These are phyloP conservation scores for Heliamphora exappendiculata DNA, from an alignment of 148 eudicot genomes.

Conservation along the genomic window DNA sequence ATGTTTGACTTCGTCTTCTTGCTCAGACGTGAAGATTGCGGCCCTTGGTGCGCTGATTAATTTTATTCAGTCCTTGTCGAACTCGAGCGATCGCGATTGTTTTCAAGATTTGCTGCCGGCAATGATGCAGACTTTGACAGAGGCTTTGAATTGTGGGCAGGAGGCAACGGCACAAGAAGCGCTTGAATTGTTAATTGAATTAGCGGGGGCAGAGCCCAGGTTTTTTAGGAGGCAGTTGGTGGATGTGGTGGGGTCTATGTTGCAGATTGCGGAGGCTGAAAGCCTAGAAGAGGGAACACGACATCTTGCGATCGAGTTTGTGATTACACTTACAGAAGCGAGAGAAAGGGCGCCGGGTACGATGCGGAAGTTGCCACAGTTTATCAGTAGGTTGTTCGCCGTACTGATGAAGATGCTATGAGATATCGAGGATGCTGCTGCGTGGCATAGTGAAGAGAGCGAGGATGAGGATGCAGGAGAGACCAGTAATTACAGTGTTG, in stretches of 20 bases:
- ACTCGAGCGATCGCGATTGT: conserved; percentile 60
- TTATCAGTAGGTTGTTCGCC: conserved; percentile 57
- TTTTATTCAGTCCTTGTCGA: conserved; percentile 70
- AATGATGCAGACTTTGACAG: conserved; percentile 79
- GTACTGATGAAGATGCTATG: conserved; percentile 68
- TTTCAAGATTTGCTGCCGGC: conserved; percentile 82
- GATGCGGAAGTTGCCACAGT: conserved; percentile 93
- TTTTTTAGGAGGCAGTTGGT: conserved; percentile 74
- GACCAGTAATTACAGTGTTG: conserved; percentile 73
- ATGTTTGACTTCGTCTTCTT: conserved; percentile 34
- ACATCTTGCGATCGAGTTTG: conserved; percentile 81
- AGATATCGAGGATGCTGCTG: conserved; percentile 79
- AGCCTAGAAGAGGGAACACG: conserved; percentile 71
- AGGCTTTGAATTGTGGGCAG: conserved; percentile 59
- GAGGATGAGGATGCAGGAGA: conserved; percentile 92
- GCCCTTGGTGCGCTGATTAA: conserved; percentile 67
- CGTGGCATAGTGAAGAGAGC: conserved; percentile 65
- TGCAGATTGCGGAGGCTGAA: conserved; percentile 83
- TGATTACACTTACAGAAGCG: conserved; percentile 77
- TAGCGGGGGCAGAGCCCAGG: conserved; percentile 83
- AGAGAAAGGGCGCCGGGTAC: conserved; percentile 90
- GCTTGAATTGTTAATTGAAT: conserved; percentile 68
- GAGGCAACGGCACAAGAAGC: conserved; percentile 93
- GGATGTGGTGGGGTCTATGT: conserved; percentile 81
- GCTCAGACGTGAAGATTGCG: conserved; percentile 63